Conservation (phyloP, 129 eudicot species). For the Centrapalus pauciflorus region DNA sequence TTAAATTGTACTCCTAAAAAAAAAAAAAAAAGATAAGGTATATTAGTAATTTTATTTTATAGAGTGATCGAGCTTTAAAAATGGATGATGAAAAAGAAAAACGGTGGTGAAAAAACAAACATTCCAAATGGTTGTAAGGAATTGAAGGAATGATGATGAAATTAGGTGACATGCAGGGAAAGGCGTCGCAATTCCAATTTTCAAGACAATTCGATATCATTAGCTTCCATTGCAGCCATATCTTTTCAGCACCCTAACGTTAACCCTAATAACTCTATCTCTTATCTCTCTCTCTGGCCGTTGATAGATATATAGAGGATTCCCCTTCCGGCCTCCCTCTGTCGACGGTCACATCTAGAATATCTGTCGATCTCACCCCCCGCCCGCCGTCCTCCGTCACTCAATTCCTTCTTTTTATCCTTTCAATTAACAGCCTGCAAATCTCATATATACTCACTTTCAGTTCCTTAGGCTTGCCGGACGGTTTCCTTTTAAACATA, state of each 20-base stretch:
- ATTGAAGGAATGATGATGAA: conserved; percentile 26
- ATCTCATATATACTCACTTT: no score
- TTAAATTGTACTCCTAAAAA: no score
- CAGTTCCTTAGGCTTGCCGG: no score
- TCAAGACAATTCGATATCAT: conserved; percentile 27
- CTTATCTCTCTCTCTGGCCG: background rate
- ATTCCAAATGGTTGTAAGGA: no score
- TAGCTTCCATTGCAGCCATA: conserved; percentile 30
- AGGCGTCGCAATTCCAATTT: conserved; percentile 29
- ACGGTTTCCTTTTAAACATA: no score
- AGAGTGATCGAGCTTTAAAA: no score
- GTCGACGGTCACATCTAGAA: conserved; percentile 28
- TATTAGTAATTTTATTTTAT: no score
- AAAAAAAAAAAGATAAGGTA: no score
- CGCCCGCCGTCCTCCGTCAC: conserved; percentile 16
- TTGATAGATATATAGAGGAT: background rate
- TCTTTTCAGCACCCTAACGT: conserved; percentile 26
- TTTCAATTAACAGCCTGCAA: no score
- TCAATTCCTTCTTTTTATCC: background rate
- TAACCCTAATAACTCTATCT: background rate
- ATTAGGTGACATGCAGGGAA: conserved; percentile 4
- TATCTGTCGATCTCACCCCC: conserved; percentile 18
- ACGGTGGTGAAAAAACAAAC: conserved; percentile 22
- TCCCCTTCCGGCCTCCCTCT: background rate
- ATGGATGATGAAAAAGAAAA: background rate